Conservation (phyloP, 768 basidiomycete species). For the Suillus americanus region DNA sequence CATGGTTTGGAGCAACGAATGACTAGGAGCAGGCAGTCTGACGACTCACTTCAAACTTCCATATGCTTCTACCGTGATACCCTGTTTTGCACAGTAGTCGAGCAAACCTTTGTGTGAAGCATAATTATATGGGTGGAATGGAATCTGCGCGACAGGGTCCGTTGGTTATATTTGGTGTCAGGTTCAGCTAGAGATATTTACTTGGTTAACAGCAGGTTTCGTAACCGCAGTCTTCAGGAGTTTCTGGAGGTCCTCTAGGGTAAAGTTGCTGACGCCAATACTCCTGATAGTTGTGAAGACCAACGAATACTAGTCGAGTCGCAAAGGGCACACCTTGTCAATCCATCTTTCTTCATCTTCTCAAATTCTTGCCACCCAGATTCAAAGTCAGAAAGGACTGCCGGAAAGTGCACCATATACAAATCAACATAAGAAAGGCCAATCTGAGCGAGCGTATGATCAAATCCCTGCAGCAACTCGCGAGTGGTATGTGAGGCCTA, state of each 20-base stretch:
- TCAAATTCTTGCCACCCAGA: conserved; percentile 58
- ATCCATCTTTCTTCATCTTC: conserved; percentile 44
- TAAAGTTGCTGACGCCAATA: conserved; percentile 75
- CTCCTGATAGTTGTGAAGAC: conserved; percentile 40
- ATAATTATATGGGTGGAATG: conserved; percentile 72
- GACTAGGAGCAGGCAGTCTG: conserved; percentile 31
- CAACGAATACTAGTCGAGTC: conserved; percentile 11
- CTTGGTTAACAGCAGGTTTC: conserved; percentile 74
- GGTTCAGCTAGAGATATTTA: conserved; percentile 19
- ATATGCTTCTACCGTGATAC: conserved; percentile 67
- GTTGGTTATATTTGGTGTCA: neutral
- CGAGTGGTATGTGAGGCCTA: conserved; percentile 6
- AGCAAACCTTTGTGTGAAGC: conserved; percentile 57
- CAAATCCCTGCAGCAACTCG: neutral
- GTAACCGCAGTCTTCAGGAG: conserved; percentile 50
- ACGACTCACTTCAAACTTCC: conserved; percentile 55
- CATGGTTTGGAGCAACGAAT: conserved; percentile 12
- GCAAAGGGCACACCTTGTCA: conserved; percentile 24
- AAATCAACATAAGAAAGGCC: conserved; percentile 62
- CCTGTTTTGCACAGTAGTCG: conserved; percentile 51
- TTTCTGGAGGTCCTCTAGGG: conserved; percentile 47
- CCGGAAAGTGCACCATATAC: conserved; percentile 66
- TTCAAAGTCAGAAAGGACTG: conserved; percentile 32
- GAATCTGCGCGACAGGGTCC: conserved; percentile 43
- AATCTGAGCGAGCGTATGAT: conserved; percentile 40